These are phyloP conservation scores for Podaxis rugospora DNA, from an alignment of 768 basidiomycete species.

Conservation along the genomic window DNA sequence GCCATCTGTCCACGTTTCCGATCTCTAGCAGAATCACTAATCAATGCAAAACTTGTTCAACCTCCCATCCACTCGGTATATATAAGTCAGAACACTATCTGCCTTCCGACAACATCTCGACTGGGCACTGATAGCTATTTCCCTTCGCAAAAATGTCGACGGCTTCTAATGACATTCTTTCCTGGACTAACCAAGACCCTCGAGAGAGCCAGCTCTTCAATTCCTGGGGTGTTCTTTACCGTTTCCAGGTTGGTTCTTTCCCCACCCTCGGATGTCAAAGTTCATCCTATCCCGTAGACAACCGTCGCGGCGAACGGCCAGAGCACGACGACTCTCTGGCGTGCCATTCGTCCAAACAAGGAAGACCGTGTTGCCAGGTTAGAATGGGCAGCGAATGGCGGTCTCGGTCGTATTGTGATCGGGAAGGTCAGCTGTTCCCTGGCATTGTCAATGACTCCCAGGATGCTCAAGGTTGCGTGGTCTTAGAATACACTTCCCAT, in stretches of 20 bases:
- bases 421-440: slow-evolving; percentile 57
- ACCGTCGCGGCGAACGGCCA: slow-evolving; percentile 56
- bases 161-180: slow-evolving; percentile 65
- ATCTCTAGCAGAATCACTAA: slow-evolving; percentile 59
- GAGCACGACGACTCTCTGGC: slow-evolving; percentile 74
- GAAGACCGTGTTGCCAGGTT: slow-evolving; percentile 87
- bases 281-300: slow-evolving; percentile 48
- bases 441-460: slow-evolving; percentile 15
- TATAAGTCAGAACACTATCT: slow-evolving; percentile 46
- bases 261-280: neutral
- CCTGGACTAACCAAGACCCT: slow-evolving; percentile 85
- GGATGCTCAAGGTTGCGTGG: slow-evolving; percentile 23
- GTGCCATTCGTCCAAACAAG: slow-evolving; percentile 77
- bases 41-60: slow-evolving; percentile 37
- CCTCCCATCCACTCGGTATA: slow-evolving; percentile 54
- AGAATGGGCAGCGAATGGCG: slow-evolving; percentile 81
- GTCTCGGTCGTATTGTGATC: slow-evolving; percentile 80
- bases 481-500: slow-evolving; percentile 71
- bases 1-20: slow-evolving; percentile 71
- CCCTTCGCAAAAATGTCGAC: slow-evolving; percentile 38
- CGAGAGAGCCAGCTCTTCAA: slow-evolving; percentile 82
- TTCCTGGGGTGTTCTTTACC: slow-evolving; percentile 75
- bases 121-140: slow-evolving; percentile 15
- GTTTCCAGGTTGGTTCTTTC: slow-evolving; percentile 58
- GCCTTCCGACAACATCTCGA: slow-evolving; percentile 24